Conservation (phyloP, 306 rosid genomes). For the Trifolium fragiferum region DNA sequence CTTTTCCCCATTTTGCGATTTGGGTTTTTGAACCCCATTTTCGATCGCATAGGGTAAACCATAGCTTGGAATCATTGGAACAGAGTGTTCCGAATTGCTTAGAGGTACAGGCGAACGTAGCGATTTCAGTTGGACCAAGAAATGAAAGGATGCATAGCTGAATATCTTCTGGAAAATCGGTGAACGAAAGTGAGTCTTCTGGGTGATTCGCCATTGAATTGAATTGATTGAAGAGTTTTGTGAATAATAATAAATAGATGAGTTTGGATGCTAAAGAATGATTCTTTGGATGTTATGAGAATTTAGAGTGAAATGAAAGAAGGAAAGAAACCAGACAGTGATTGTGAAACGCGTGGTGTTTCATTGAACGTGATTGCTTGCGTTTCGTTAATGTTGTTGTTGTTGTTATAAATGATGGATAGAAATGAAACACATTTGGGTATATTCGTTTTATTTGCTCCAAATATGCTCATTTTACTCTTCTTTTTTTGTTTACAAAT, state of each 20-base stretch:
- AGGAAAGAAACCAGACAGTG: too few species aligned
- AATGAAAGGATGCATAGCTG: slow-evolving; percentile 86
- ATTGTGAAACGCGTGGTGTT: too few species aligned
- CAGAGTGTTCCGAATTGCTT: slow-evolving; percentile 67
- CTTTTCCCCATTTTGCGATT: slow-evolving; percentile 72
- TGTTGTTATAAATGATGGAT: too few species aligned
- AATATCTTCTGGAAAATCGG: slow-evolving; percentile 85
- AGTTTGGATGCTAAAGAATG: slow-evolving; percentile 33
- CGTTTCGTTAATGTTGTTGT: too few species aligned
- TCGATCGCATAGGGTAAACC: slow-evolving; percentile 85
- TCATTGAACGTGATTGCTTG: too few species aligned
- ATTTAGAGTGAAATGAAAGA: neutral
- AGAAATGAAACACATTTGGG: too few species aligned
- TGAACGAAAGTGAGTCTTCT: slow-evolving; percentile 48
- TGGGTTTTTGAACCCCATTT: slow-evolving; percentile 85
- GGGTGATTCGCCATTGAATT: slow-evolving; percentile 3
- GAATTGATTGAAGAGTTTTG: neutral
- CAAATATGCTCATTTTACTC: too few species aligned
- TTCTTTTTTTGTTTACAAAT: too few species aligned
- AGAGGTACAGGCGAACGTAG: slow-evolving; percentile 79
- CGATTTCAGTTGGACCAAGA: slow-evolving; percentile 68
- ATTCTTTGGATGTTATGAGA: slow-evolving; percentile 36
- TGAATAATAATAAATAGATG: neutral
- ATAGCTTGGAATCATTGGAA: slow-evolving; percentile 63
- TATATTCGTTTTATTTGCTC: too few species aligned